phyloP scores from a whole-genome alignment of 2,329 filamentous ascomycete species.

The Drechslera avenae region DNA sequence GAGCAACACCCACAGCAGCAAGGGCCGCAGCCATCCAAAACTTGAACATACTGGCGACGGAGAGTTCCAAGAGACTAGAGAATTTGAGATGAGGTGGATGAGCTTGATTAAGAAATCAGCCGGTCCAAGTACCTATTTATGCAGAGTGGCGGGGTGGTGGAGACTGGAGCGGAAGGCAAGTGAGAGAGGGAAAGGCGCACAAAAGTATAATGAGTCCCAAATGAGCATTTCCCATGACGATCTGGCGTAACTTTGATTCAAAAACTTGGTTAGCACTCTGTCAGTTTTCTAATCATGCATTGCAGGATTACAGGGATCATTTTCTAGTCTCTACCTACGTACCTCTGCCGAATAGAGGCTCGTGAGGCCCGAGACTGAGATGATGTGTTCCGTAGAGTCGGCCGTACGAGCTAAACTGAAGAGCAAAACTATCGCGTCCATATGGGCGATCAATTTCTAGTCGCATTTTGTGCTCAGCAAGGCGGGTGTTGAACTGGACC shows the following conservation, averaged over 20 bases:
- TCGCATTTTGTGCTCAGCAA: too few species aligned
- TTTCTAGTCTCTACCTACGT: too few species aligned
- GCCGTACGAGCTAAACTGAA: too few species aligned
- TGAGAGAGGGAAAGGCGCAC: slow-evolving; percentile 4
- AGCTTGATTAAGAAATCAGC: not conserved
- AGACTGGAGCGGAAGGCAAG: slow-evolving; percentile 4
- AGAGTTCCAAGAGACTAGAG: not conserved
- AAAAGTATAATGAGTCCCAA: not conserved
- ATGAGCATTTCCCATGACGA: not conserved
- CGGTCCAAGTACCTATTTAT: slow-evolving; percentile 4
- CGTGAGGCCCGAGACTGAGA: too few species aligned
- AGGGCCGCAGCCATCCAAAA: slow-evolving; percentile 25
- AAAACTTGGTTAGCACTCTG: not conserved
- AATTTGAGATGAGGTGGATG: not conserved
- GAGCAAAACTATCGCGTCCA: too few species aligned
- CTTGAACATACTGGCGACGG: slow-evolving; percentile 24
- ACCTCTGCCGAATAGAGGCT: too few species aligned
- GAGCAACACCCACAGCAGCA: slow-evolving; percentile 23
- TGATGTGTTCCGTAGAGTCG: too few species aligned
- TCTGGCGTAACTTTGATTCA: slow-evolving; percentile 2
- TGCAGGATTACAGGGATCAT: not conserved
- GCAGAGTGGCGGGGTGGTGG: slow-evolving; percentile 12
- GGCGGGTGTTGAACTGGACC: slow-evolving; percentile 7
- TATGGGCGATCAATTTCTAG: too few species aligned
- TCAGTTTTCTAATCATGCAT: slow-evolving; percentile 2